Base-by-base conservation (phyloP, 2,329 filamentous ascomycete genomes). In the Aspergillus carbonarius region DNA sequence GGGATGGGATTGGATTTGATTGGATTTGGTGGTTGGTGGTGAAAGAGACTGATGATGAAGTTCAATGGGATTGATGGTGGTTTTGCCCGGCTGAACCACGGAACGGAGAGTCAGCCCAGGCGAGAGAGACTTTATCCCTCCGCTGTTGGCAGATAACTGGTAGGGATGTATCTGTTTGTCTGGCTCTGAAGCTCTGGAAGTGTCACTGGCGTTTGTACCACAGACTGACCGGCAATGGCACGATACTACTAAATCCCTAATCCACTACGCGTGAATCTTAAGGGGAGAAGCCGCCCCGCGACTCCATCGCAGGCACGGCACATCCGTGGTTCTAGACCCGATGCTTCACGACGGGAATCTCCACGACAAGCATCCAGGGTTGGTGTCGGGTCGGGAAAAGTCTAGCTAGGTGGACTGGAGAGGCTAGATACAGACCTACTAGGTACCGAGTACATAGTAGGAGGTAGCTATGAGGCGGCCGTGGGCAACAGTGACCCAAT, bases 401-500 rank as follows among this genome's bases (percentile, higher is more conserved):
- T 17, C 15, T 44, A 37, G 34, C 40, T 17, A 32, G 25, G n/a
- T 25, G 5, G 30, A 23, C 23, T 25, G 5, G 1, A 20, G n/a
- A 42, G n/a, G n/a, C n/a, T n/a, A n/a, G n/a, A n/a, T n/a, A n/a
- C n/a, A n/a, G n/a, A n/a, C n/a, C n/a, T 42, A 42, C 37, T 23
- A 12, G 18, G 23, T 30, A n/a, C n/a, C n/a, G n/a, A n/a, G n/a
- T n/a, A n/a, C n/a, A n/a, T n/a, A 17, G n/a, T 9, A 7, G 3
- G 18, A 8, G 37, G 37, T 9, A 30, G 44, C 44, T 27, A 27
- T 8, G 35, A 25, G 34, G 50, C n/a, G 20, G 27, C 40, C 18
- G 23, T 50, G 48, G 48, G 20, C 15, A 37, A 18, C 51, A n/a
- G 39, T 27, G 15, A 54, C 39, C 51, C 51, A 54, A 54, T 54